These are phyloP conservation scores for Neoconidiobolus thromboides DNA, from an alignment of 371 early-diverging fungal genomes.

Conservation along the genomic window DNA sequence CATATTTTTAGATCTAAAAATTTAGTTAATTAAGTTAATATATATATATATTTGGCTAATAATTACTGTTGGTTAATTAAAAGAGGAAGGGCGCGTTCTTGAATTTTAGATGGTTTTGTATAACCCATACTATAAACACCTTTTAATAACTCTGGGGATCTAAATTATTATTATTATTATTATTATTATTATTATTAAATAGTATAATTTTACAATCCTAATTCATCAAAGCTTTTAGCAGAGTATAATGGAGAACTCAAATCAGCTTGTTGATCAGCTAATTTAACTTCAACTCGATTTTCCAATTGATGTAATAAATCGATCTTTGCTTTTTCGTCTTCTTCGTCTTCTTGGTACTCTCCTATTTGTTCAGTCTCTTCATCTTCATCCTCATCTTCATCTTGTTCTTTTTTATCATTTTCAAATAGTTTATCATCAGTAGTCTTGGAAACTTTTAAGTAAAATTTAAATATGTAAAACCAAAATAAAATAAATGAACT, in stretches of 20 bases:
- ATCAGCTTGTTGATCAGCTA: constrained; percentile 59
- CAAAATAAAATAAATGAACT: too few relatives aligned
- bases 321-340: too few relatives aligned
- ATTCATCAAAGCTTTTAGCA: constrained; percentile 52
- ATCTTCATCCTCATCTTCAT: too few relatives aligned
- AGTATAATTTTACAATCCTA: constrained; percentile 33
- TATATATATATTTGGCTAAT: background rate
- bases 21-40: background rate
- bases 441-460: too few relatives aligned
- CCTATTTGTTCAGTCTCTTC: too few relatives aligned
- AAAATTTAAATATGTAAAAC: too few relatives aligned
- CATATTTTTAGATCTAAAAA: constrained; percentile 38
- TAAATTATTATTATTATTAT: background rate
- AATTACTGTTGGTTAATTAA: constrained; percentile 51
- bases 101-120: constrained; percentile 85
- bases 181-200: background rate
- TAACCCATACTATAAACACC: constrained; percentile 89
- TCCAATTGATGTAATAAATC: too few relatives aligned
- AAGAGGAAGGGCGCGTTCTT: constrained; percentile 85
- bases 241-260: constrained; percentile 62
- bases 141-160: constrained; percentile 47
- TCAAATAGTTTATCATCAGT: too few relatives aligned
- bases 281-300: constrained; percentile 12
- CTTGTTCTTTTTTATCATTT: too few relatives aligned
- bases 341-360: too few relatives aligned